Evolutionary conservation across 2,329 filamentous ascomycete genomes (phyloP).

Genomic region (Monosporascus sp.): DNA sequence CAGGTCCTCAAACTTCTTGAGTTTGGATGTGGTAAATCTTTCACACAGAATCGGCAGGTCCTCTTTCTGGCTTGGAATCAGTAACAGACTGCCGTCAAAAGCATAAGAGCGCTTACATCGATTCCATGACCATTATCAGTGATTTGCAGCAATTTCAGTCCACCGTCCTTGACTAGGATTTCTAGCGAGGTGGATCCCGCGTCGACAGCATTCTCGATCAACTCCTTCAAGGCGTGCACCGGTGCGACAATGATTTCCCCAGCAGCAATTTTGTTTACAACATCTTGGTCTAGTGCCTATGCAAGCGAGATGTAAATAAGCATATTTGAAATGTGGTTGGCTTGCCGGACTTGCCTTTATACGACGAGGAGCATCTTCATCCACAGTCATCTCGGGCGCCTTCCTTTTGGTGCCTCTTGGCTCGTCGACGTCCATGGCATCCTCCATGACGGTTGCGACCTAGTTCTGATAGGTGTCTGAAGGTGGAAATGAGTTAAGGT

Average conservation of each 20-base stretch:
- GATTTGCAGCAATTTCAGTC: conserved; percentile 91
- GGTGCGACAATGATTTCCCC: conserved; percentile 98
- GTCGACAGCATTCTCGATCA: conserved; percentile 96
- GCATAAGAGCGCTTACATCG: conserved; percentile 53
- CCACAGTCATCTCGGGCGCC: conserved; percentile 31
- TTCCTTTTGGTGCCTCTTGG: conserved; percentile 46
- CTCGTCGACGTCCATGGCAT: conserved; percentile 41
- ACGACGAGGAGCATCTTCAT: conserved; percentile 31
- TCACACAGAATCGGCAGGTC: conserved; percentile 90
- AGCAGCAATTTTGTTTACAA: conserved; percentile 97
- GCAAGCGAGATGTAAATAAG: neutral
- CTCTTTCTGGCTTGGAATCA: conserved; percentile 59
- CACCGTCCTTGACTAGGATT: conserved; percentile 89
- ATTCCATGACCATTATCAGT: conserved; percentile 97
- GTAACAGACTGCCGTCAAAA: conserved; percentile 12
- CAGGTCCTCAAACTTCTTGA: conserved; percentile 89
- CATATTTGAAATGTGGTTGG: neutral
- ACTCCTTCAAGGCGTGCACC: conserved; percentile 90
- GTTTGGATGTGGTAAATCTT: conserved; percentile 93
- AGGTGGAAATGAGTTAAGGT: neutral
- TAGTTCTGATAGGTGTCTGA: no score
- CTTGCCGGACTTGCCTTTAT: conserved; percentile 39
- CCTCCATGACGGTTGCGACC: conserved; percentile 18
- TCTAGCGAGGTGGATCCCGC: conserved; percentile 92
- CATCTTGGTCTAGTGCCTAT: conserved; percentile 81